Percentiles rank a stretch among this genome's conserved stretches.
Evolutionary conservation across 2,329 filamentous ascomycete genomes (phyloP).

Genomic region (Aspergillus felis): DNA sequence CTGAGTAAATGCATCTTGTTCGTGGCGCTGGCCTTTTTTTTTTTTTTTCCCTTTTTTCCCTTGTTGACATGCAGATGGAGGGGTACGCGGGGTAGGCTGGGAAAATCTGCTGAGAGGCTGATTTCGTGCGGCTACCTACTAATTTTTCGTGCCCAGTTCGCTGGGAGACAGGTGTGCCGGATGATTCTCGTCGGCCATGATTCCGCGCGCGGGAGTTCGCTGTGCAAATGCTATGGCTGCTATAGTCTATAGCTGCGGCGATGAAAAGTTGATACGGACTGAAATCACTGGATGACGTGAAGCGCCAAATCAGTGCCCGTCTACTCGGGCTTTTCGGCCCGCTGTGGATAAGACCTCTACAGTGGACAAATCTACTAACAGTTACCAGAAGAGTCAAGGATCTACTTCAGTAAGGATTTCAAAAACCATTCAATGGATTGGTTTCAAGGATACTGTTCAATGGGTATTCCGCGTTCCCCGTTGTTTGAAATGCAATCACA

Average conservation of each 20-base stretch:
- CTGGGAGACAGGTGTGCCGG: constrained; percentile 72
- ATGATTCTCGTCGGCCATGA: constrained; percentile 31
- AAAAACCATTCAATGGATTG: background rate
- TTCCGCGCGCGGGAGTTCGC: background rate
- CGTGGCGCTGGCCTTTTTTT: background rate
- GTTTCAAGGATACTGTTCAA: background rate
- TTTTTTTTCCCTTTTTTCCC: background rate
- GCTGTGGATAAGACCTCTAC: background rate
- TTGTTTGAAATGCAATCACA: background rate
- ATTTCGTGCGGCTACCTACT: constrained; percentile 54
- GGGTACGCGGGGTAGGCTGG: constrained; percentile 8
- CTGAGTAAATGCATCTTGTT: constrained; percentile 7
- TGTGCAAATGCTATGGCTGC: background rate
- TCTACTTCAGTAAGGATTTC: background rate
- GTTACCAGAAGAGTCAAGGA: background rate
- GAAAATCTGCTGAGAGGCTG: background rate
- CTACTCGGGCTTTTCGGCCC: background rate
- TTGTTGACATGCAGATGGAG: background rate
- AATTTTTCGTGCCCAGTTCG: constrained; percentile 82
- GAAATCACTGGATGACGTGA: background rate
- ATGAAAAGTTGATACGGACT: background rate
- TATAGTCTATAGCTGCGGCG: background rate
- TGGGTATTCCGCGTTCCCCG: background rate
- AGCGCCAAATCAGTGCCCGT: background rate
- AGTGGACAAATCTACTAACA: background rate